phyloP scores from a whole-genome alignment of 2,329 filamentous ascomycete species.

The Phaeophleospora eucalypticola region DNA sequence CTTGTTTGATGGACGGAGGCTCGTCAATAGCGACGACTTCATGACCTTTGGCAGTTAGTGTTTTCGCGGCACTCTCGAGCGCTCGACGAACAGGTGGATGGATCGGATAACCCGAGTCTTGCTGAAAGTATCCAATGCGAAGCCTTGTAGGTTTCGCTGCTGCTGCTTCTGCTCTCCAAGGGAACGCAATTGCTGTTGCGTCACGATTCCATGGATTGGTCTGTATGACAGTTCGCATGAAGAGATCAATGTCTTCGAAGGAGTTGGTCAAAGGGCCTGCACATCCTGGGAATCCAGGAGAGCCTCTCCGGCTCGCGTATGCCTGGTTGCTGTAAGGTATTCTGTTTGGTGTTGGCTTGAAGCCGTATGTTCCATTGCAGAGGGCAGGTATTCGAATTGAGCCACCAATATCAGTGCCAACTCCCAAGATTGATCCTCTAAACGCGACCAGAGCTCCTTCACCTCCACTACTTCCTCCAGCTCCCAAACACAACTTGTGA shows the following conservation, averaged over 20 bases:
- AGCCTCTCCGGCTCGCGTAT: constrained; percentile 46
- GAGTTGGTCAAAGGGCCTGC: constrained; percentile 13
- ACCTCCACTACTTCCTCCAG: constrained; percentile 64
- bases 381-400: constrained; percentile 80
- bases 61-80: too few species aligned
- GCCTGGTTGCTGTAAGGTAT: constrained; percentile 35
- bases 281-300: constrained; percentile 7
- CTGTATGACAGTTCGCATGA: constrained; percentile 8
- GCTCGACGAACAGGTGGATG: too few species aligned
- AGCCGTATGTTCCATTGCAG: constrained; percentile 48
- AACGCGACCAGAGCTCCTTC: constrained; percentile 59
- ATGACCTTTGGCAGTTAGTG: too few species aligned
- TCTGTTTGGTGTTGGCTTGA: constrained; percentile 38
- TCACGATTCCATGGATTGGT: constrained; percentile 11
- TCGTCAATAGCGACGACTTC: too few species aligned
- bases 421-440: constrained; percentile 55
- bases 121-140: too few species aligned
- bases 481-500: constrained; percentile 54
- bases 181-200: too few species aligned
- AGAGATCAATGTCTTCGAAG: constrained; percentile 10
- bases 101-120: too few species aligned
- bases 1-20: too few species aligned
- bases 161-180: too few species aligned
- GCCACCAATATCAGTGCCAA: constrained; percentile 60
- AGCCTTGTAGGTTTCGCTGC: too few species aligned